Base-by-base conservation (phyloP, 1,284 basidiomycete species). In the Thelephora terrestris region DNA sequence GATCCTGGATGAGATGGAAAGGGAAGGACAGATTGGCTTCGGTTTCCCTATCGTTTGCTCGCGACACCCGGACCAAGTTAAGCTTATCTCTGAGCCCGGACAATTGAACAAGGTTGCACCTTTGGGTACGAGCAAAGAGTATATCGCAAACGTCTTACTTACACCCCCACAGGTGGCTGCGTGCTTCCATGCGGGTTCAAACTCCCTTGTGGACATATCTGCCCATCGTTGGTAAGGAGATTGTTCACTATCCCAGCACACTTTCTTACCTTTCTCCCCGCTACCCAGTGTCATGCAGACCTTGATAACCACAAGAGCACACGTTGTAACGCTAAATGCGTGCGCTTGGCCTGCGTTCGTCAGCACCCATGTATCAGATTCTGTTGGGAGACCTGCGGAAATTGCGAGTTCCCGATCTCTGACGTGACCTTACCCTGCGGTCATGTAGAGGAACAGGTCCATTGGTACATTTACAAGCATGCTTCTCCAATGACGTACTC, bases 131-230 rank as follows among this genome's bases (percentile, higher is more conserved):
- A n/a, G 10, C n/a, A 42, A 42, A 21, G 6, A 21, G 4, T 21
- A 2, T 4, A 12, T 20, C n/a, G 5, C n/a, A 9, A 42, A 2
- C 20, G 12, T 42, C 2, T 40, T n/a, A 21, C 39, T 42, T 4
- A 42, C 25, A 21, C 5, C 9, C 25, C 10, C 10, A 18, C 80
- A 77, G 84, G 82, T 43, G 84, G 85, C 2, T 88, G 85, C 60
- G 63, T 81, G 39, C 61, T 60, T 32, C 66, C 71, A 14, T 87
- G 85, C 52, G 71, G 73, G 24, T 62, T 64, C n/a, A 64, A 70
- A 27, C 64, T 85, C n/a, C 58, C 63, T n/a, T 88, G 85, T 56
- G 85, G 85, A 2, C 85, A 88, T 55, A 61, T 68, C 4, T 88
- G 85, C 58, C 76, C 74, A 0, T 81, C 71, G 51, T 78, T 78